A percentile compares a stretch with the other conserved stretches of the same genome.
Conservation (phyloP, 495 filamentous ascomycete genomes). For the Trichoderma orchidacearum region DNA sequence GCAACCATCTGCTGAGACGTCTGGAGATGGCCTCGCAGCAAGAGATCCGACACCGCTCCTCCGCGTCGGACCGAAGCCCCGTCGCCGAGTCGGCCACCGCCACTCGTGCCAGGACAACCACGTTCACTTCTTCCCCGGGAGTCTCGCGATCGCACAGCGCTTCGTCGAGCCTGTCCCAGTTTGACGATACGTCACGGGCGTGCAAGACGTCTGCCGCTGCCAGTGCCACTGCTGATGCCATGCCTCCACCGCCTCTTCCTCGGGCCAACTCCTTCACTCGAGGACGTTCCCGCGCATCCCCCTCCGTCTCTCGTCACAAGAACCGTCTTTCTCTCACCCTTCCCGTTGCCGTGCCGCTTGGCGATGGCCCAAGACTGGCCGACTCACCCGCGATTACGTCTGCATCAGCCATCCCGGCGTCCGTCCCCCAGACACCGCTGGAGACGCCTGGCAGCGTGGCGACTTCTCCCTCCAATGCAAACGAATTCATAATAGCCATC, state of each 20-base stretch:
- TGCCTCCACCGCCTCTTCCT: slow-evolving; percentile 12
- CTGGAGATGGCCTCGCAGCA: slow-evolving; percentile 3
- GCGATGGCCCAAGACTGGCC: slow-evolving; percentile 21
- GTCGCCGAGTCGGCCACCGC: background rate
- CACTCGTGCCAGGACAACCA: background rate
- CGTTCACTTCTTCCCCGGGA: background rate
- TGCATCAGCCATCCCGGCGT: slow-evolving; percentile 16
- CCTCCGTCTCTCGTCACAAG: slow-evolving; percentile 44
- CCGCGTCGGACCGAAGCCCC: background rate
- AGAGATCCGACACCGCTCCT: slow-evolving; percentile 2
- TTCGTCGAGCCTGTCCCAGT: background rate
- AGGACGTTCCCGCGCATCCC: slow-evolving; percentile 34
- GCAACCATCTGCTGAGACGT: slow-evolving; percentile 1
- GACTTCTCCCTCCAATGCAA: slow-evolving; percentile 49
- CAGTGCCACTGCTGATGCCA: slow-evolving; percentile 9
- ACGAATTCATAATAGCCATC: slow-evolving; percentile 72
- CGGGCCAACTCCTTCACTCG: slow-evolving; percentile 21
- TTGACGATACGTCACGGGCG: slow-evolving; percentile 3
- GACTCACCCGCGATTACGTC: slow-evolving; percentile 18
- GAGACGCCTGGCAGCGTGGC: slow-evolving; percentile 19
- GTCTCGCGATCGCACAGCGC: background rate
- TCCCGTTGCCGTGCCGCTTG: slow-evolving; percentile 41
- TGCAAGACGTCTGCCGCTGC: slow-evolving; percentile 6
- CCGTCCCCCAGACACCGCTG: slow-evolving; percentile 33
- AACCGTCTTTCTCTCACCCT: slow-evolving; percentile 75